Evolutionary conservation across 129 eudicot genomes (phyloP).

Genomic region (Helianthus tuberosus): DNA sequence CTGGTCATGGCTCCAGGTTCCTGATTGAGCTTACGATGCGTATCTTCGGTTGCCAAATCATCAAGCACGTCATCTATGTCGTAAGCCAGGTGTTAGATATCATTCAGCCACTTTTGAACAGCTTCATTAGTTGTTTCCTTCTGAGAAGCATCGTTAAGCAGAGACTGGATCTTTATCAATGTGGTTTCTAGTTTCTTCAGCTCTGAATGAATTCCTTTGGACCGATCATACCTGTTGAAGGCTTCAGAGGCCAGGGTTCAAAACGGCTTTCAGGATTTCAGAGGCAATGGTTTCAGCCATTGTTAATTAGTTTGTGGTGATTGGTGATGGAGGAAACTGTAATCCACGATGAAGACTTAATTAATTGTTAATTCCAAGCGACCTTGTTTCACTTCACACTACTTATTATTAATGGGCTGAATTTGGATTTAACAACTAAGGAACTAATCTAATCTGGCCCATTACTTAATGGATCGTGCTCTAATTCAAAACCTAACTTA

Average conservation of each 20-base stretch:
- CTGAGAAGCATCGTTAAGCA: slow-evolving; percentile 50
- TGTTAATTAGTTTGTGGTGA: no score
- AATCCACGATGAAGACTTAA: no score
- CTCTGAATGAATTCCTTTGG: slow-evolving; percentile 2
- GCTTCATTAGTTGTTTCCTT: slow-evolving; percentile 33
- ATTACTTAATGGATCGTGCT: no score
- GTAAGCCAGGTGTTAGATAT: slow-evolving; percentile 8
- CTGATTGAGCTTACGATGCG: not conserved
- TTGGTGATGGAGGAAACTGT: no score
- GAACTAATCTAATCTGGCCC: no score
- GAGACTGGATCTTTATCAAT: slow-evolving; percentile 23
- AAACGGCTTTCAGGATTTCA: slow-evolving; percentile 20
- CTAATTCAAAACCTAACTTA: no score
- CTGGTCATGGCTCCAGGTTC: not conserved
- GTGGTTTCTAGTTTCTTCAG: slow-evolving; percentile 12
- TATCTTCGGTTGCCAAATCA: not conserved
- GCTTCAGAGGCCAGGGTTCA: slow-evolving; percentile 34
- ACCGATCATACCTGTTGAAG: slow-evolving; percentile 22
- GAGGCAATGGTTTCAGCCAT: not conserved
- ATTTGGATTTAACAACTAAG: no score
- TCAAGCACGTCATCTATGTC: slow-evolving; percentile 13
- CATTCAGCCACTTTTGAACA: slow-evolving; percentile 10
- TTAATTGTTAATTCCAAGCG: no score
- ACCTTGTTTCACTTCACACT: no score
- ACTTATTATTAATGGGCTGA: no score